Base-by-base conservation (phyloP, 2,329 filamentous ascomycete genomes). In the Colletotrichum brevisporum region DNA sequence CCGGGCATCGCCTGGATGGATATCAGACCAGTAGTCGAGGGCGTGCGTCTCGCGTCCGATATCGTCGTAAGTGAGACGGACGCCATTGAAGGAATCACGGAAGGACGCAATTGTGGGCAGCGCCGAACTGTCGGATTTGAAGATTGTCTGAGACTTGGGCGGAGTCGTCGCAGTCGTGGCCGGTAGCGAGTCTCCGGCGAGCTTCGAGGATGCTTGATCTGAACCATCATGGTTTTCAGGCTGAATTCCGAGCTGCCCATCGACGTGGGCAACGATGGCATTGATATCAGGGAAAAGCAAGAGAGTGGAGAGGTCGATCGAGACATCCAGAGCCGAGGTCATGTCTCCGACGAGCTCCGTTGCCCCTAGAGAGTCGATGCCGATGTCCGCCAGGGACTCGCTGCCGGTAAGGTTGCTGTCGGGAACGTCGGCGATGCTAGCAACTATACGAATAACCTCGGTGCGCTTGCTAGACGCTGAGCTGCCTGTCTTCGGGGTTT, bases 1-100 rank as follows among this genome's bases (percentile, higher is more conserved):
- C 1, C 72, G 52, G 1, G 67, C 67, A 52, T 81, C 77, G 0
- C 71, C 26, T 0, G 78, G 76, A n/a, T 75, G 78, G 0, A 76
- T 74, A 2, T 74, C 39, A 0, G 50, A 57, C 63, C 73, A 79
- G 65, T 78, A 81, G 16, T 73, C 52, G 5, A 43, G 71, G 65
- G n/a, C 55, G 6, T 1, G 57, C 27, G 3, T 36, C 6, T 10
- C 45, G 6, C 41, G 4, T 8, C 60, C 61, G 1, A 65, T 31
- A 5, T 26, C 24, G 36, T 71, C 71, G 50, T 56, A 73, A 9
- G 6, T 54, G 31, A 61, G 51, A n/a, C 57, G 41, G 5, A 51
- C 45, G 8, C 50, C 57, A 0, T 56, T 41, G 10, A 63, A 67
- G 0, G 48, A 21, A 13, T 15, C 2, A 1, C 6, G 24, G 2